Evolutionary conservation across 805 yeast species (phyloP).

Genomic region (Schwanniomyces yamadae): DNA sequence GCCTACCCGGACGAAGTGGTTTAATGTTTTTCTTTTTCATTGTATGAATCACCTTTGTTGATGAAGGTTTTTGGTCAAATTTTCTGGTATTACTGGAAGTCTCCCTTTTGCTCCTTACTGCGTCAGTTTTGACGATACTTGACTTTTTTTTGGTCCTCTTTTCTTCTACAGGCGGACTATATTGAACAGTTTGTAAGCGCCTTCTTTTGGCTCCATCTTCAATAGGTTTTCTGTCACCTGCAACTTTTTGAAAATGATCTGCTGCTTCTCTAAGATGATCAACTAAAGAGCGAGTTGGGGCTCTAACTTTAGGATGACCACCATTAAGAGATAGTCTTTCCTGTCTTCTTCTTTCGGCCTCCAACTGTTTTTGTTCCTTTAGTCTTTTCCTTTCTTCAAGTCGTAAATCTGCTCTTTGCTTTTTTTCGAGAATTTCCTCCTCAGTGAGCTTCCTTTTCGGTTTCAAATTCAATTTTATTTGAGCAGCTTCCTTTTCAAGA

Average conservation of each 20-base stretch:
- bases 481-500: conserved; percentile 13
- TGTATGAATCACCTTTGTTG: too few relatives aligned
- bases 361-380: conserved; percentile 4
- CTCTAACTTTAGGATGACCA: neutral
- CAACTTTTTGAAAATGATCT: conserved; percentile 39
- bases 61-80: too few relatives aligned
- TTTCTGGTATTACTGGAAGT: too few relatives aligned
- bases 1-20: too few relatives aligned
- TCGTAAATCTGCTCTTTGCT: conserved; percentile 6
- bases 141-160: conserved; percentile 7
- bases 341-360: conserved; percentile 7
- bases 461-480: conserved; percentile 1
- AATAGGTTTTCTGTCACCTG: conserved; percentile 34
- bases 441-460: conserved; percentile 11
- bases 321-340: conserved; percentile 2
- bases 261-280: conserved; percentile 21
- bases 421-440: conserved; percentile 13
- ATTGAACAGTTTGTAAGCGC: conserved; percentile 26
- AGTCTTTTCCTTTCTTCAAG: conserved; percentile 6
- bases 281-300: neutral
- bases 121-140: neutral
- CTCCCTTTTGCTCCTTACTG: too few relatives aligned
- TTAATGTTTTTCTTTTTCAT: too few relatives aligned
- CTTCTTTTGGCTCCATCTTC: conserved; percentile 33
- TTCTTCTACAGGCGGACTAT: conserved; percentile 17